Conservation (phyloP, 768 basidiomycete species). For the Sporobolomyces pararoseus region DNA sequence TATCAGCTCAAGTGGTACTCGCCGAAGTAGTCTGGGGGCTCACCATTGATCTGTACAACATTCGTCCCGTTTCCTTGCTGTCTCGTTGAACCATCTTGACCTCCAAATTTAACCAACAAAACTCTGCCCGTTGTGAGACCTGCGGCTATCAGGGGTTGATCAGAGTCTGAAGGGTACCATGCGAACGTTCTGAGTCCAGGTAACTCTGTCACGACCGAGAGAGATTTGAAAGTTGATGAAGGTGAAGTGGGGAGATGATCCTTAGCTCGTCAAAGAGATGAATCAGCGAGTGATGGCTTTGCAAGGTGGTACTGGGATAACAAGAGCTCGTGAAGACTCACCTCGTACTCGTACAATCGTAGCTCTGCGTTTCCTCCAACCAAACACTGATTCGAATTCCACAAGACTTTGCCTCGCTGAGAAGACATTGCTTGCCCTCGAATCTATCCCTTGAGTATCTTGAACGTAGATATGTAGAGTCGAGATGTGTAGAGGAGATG, state of each 20-base stretch:
- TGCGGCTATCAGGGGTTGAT: slow-evolving; percentile 32
- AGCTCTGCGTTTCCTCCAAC: slow-evolving; percentile 32
- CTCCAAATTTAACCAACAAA: slow-evolving; percentile 34
- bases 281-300: no score
- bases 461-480: no score
- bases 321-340: neutral
- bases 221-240: neutral
- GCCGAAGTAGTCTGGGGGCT: neutral
- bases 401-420: slow-evolving; percentile 10
- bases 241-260: neutral
- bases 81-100: neutral
- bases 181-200: slow-evolving; percentile 32
- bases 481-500: neutral
- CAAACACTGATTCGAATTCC: slow-evolving; percentile 11
- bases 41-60: slow-evolving; percentile 23
- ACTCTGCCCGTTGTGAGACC: slow-evolving; percentile 39
- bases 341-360: slow-evolving; percentile 22
- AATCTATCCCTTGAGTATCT: no score
- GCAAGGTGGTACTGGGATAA: no score
- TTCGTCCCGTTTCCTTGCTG: neutral
- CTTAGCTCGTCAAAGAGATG: no score
- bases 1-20: neutral
- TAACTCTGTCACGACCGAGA: slow-evolving; percentile 27
- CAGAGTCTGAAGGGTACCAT: slow-evolving; percentile 32
- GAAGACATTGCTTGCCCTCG: neutral